Evolutionary conservation across 495 filamentous ascomycete genomes (phyloP).

Genomic region (Hypoxylon intermedium): DNA sequence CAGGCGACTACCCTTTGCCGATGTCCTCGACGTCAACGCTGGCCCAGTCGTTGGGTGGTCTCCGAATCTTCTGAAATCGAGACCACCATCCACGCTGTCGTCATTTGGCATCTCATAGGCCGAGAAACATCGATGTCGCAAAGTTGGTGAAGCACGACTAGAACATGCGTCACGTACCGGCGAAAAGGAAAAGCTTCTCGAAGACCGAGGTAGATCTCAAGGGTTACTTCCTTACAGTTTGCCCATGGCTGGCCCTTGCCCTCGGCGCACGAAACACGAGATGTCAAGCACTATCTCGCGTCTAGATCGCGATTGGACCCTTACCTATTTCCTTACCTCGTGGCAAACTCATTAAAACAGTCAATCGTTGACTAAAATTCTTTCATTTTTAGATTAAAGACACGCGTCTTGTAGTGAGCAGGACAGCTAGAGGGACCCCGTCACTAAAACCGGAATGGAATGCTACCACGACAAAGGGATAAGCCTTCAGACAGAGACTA

Average conservation of each 20-base stretch:
- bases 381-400: background rate
- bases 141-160: slow-evolving; percentile 4
- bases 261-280: background rate
- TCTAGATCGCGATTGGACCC: slow-evolving; percentile 5
- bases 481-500: background rate
- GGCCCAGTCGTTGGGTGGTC: no score
- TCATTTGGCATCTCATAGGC: slow-evolving; percentile 6
- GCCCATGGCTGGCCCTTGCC: background rate
- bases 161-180: no score
- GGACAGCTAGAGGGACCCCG: background rate
- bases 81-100: slow-evolving; percentile 5
- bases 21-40: background rate
- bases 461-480: slow-evolving; percentile 16
- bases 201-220: slow-evolving; percentile 13
- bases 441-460: slow-evolving; percentile 15
- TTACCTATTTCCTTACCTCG: slow-evolving; percentile 1
- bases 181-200: slow-evolving; percentile 5
- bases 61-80: slow-evolving; percentile 5
- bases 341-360: slow-evolving; percentile 7
- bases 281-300: background rate
- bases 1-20: background rate
- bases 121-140: background rate
- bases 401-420: slow-evolving; percentile 16
- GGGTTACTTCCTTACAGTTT: background rate
- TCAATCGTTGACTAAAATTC: slow-evolving; percentile 3